These are phyloP conservation scores for Pseudozyma sp. DNA, from an alignment of 1,284 basidiomycete species.

Conservation along the genomic window DNA sequence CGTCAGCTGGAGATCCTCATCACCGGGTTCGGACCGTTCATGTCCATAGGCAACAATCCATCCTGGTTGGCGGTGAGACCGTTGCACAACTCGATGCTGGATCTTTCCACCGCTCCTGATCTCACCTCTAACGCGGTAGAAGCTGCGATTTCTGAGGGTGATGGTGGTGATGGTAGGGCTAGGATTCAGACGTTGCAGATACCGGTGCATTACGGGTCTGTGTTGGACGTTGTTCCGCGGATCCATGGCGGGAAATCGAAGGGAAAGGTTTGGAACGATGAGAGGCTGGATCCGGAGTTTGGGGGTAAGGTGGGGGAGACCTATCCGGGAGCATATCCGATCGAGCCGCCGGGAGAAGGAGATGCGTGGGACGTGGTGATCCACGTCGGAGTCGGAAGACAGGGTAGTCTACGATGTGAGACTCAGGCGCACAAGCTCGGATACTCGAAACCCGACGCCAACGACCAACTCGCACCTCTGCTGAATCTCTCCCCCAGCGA, in stretches of 20 bases:
- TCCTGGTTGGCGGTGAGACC: conserved; percentile 50
- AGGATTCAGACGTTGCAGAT: conserved; percentile 47
- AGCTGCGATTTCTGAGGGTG: neutral
- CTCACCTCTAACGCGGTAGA: neutral
- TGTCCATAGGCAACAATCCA: conserved; percentile 33
- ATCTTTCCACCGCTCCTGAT: conserved; percentile 4
- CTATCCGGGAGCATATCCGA: conserved; percentile 33
- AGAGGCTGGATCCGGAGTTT: conserved; percentile 9
- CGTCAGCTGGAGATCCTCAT: conserved; percentile 39
- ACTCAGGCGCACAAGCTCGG: conserved; percentile 44
- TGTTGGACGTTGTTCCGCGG: conserved; percentile 39
- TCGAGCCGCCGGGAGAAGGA: conserved; percentile 5
- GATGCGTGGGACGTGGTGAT: conserved; percentile 36
- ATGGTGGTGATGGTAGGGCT: neutral
- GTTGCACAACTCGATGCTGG: conserved; percentile 27
- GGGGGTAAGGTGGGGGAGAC: conserved; percentile 4
- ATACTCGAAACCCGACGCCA: conserved; percentile 34
- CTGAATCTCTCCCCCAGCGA: neutral
- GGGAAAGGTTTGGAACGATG: conserved; percentile 38
- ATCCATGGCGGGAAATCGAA: conserved; percentile 18
- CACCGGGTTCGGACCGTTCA: conserved; percentile 51
- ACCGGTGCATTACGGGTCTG: conserved; percentile 38
- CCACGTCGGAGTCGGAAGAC: conserved; percentile 43
- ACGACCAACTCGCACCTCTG: conserved; percentile 12
- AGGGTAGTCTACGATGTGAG: conserved; percentile 34